Conservation (phyloP, 164 flowering plant species). For the Macadamia tetraphylla region DNA sequence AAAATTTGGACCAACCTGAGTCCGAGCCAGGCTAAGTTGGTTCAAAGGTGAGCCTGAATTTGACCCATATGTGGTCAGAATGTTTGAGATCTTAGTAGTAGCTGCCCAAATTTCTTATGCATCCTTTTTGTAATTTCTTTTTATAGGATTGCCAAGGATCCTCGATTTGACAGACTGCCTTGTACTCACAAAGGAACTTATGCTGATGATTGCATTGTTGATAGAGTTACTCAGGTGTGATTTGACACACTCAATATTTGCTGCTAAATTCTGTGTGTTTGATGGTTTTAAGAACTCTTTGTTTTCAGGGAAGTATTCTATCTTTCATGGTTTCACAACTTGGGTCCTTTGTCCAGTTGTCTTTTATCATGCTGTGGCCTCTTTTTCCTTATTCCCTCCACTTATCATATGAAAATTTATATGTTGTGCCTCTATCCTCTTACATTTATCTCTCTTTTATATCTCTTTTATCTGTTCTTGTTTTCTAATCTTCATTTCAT, state of each 20-base stretch:
- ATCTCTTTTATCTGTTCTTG: too few relatives aligned
- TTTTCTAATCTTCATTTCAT: too few relatives aligned
- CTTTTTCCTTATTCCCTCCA: not conserved
- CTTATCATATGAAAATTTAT: not conserved
- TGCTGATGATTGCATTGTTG: conserved; percentile 97
- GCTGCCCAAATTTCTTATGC: too few relatives aligned
- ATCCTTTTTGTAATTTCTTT: not conserved
- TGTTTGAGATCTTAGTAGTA: too few relatives aligned
- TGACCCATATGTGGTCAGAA: too few relatives aligned
- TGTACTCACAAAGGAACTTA: conserved; percentile 95
- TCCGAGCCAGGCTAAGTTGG: too few relatives aligned
- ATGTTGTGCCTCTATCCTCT: not conserved
- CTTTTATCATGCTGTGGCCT: too few relatives aligned
- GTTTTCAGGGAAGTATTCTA: too few relatives aligned
- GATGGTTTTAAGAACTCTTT: not conserved
- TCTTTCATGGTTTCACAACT: not conserved
- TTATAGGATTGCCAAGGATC: conserved; percentile 90
- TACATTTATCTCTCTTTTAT: too few relatives aligned
- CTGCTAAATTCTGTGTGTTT: not conserved
- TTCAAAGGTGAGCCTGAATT: too few relatives aligned
- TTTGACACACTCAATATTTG: not conserved
- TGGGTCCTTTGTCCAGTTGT: not conserved
- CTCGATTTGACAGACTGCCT: conserved; percentile 86
- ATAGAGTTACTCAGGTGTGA: conserved; percentile 78
- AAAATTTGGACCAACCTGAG: too few relatives aligned